A percentile compares a stretch with the other conserved stretches of the same genome.
These are phyloP conservation scores for Apophysomyces sp. DNA, from an alignment of 371 early-diverging fungal species.

Conservation along the genomic window DNA sequence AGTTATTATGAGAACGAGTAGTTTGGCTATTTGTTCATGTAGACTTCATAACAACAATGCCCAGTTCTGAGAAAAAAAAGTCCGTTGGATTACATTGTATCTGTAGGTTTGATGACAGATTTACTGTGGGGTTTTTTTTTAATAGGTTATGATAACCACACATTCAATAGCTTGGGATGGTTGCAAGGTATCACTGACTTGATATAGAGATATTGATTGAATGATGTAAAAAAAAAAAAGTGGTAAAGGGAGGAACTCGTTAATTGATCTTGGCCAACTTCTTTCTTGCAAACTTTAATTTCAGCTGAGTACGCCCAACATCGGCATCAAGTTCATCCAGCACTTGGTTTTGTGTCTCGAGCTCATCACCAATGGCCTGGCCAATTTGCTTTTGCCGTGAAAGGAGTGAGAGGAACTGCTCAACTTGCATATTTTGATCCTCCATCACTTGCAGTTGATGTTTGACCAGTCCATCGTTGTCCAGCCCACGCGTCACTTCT, in stretches of 20 bases:
- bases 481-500: slow-evolving; percentile 68
- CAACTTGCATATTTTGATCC: slow-evolving; percentile 77
- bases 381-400: slow-evolving; percentile 84
- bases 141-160: too few relatives aligned
- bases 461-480: slow-evolving; percentile 69
- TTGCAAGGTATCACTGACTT: too few relatives aligned
- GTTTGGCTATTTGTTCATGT: too few relatives aligned
- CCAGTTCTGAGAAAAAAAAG: too few relatives aligned
- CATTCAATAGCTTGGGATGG: too few relatives aligned
- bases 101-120: too few relatives aligned
- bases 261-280: slow-evolving; percentile 70
- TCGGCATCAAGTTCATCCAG: slow-evolving; percentile 80
- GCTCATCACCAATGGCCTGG: slow-evolving; percentile 78
- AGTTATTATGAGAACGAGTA: too few relatives aligned
- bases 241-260: background rate
- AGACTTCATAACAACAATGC: too few relatives aligned
- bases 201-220: background rate
- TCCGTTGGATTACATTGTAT: too few relatives aligned
- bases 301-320: slow-evolving; percentile 66
- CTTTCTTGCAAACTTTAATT: slow-evolving; percentile 72
- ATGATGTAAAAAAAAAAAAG: background rate
- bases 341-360: slow-evolving; percentile 84
- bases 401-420: slow-evolving; percentile 71
- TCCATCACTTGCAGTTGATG: slow-evolving; percentile 77
- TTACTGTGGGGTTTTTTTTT: too few relatives aligned